Conservation (phyloP, 768 basidiomycete species). For the Coprinopsis marcescibilis region DNA sequence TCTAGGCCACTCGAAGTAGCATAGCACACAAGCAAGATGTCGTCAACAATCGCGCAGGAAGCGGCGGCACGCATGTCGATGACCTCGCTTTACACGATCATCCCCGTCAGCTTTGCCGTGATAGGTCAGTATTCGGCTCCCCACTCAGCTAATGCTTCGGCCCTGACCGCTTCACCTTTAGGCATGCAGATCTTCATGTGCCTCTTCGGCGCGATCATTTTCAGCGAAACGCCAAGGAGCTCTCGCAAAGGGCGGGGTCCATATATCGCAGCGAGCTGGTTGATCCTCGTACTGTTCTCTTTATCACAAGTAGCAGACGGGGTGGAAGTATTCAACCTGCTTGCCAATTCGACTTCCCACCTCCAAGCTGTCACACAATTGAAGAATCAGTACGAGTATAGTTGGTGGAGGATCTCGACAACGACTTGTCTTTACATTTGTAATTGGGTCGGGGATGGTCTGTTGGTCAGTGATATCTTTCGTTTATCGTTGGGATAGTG, state of each 20-base stretch:
- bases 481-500: neutral
- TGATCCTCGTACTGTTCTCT: neutral
- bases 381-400: neutral
- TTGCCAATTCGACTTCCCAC: neutral
- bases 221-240: neutral
- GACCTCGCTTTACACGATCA: neutral
- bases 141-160: neutral
- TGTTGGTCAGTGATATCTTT: neutral
- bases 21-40: too few species aligned
- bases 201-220: neutral
- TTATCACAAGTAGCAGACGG: neutral
- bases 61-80: neutral
- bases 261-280: neutral
- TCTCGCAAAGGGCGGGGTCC: neutral
- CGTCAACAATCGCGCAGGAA: neutral
- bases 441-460: slow-evolving; percentile 2
- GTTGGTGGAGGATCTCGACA: slow-evolving; percentile 3
- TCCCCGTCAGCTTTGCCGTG: neutral
- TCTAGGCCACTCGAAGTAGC: too few species aligned
- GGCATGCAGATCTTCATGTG: slow-evolving; percentile 2
- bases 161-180: neutral
- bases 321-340: neutral
- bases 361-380: neutral
- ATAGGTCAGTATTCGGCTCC: neutral
- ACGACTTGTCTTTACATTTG: neutral